Base-by-base conservation (phyloP, 768 basidiomycete genomes). In the Boletus rubropictus region DNA sequence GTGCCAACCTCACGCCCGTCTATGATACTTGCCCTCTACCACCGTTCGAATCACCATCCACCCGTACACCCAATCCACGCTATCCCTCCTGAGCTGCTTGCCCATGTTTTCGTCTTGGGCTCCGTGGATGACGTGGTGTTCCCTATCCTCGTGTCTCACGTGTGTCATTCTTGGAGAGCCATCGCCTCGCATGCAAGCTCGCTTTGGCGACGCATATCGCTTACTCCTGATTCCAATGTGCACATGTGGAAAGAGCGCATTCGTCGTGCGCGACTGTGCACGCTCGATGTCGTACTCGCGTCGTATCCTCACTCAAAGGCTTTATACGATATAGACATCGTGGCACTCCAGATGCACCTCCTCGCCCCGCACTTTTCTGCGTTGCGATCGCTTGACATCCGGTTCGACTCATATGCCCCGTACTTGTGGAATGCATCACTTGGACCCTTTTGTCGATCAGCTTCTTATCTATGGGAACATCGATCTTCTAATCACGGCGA, bases 391-490 rank as follows among this genome's bases (percentile, higher is more conserved):
- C 71, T 88, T 14, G 69, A 78, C 43, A 73, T 86, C 38, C 65
- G 63, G 15, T 81, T 86, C 61, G 51, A 67, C 31, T 69, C 73
- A 14, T 79, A 80, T 45, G 70, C 76, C 3, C 83, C 83, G 1
- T 80, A 77, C 59, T 68, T 86, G n/a, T 84, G 80, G 79, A 82
- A 81, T 42, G 78, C 81, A 11, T 74, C 81, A 18, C 70, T 86
- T 33, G 79, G 80, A 4, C 72, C 69, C 20, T 74, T 74, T 49
- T 81, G 77, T 56, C 69, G 67, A 8, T 62, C 65, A 20, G 34
- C 49, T 35, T 50, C 55, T 15, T 52, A 57, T 44, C 50, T 64
- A 28, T 57, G 60, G 62, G 55, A 63, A 10, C 33, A 54, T 43
- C 52, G 49, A 44, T 54, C 50, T 21, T 49, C 55, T n/a, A 42